A percentile compares a stretch with the other conserved stretches of the same genome.
These are phyloP conservation scores for Trichoderma pleuroti DNA, from an alignment of 2,329 filamentous ascomycete species.

Conservation along the genomic window DNA sequence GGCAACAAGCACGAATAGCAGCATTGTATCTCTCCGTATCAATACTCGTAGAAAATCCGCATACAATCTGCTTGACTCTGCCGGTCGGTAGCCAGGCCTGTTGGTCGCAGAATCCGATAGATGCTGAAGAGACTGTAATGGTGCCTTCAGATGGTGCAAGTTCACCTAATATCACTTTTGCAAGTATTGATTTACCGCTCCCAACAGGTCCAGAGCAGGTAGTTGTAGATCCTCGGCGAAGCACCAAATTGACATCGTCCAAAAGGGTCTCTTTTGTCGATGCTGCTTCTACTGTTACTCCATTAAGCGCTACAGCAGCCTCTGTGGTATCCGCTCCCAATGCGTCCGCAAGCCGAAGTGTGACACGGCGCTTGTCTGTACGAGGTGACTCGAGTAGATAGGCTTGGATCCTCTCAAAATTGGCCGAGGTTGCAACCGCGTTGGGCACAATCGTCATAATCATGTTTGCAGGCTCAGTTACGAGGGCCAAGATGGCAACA, in stretches of 20 bases:
- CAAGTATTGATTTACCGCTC: constrained; percentile 29
- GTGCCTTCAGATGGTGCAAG: constrained; percentile 5
- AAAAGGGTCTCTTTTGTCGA: not conserved
- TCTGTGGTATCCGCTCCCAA: not conserved
- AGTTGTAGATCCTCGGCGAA: constrained; percentile 25
- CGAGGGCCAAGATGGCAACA: constrained; percentile 36
- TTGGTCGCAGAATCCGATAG: constrained; percentile 24
- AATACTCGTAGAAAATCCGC: constrained; percentile 12
- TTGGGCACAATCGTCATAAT: constrained; percentile 40
- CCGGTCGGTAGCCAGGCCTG: constrained; percentile 23
- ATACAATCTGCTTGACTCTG: constrained; percentile 23
- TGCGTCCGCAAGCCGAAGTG: not conserved
- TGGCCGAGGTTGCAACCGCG: constrained; percentile 31
- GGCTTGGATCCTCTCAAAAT: constrained; percentile 38
- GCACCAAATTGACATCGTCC: constrained; percentile 23
- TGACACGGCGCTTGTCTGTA: not conserved
- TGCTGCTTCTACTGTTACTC: not conserved
- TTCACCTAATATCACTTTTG: constrained; percentile 24
- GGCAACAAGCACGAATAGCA: constrained; percentile 23
- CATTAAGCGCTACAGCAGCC: not conserved
- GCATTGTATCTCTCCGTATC: constrained; percentile 23
- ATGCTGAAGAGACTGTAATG: constrained; percentile 4
- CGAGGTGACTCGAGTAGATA: constrained; percentile 29
- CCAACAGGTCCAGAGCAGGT: constrained; percentile 29
- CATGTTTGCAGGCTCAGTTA: constrained; percentile 44